Percentiles rank a stretch among this genome's conserved stretches.
Evolutionary conservation across 345 rosid species (phyloP).

Genomic region (Eucalyptus erythrocorys): DNA sequence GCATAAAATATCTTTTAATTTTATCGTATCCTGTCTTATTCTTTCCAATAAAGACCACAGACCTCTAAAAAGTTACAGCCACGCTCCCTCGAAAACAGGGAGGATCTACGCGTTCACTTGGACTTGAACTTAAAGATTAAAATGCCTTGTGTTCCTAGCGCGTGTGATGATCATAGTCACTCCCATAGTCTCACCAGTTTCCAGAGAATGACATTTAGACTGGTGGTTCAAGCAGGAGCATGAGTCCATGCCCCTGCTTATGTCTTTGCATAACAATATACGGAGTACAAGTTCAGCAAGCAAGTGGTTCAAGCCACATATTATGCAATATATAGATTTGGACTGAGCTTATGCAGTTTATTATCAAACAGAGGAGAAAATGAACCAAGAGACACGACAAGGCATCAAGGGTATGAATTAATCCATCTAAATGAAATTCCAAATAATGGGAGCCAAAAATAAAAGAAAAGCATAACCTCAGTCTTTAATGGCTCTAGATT

Average conservation of each 20-base stretch:
- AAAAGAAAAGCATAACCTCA: not conserved
- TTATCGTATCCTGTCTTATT: not conserved
- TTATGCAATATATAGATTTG: not conserved
- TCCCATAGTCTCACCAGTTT: not conserved
- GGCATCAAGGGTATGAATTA: not conserved
- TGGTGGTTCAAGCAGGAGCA: not conserved
- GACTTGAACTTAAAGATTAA: not conserved
- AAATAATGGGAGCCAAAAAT: not conserved
- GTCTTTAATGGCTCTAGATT: not conserved
- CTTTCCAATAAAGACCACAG: not conserved
- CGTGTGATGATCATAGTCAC: not conserved
- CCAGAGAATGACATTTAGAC: not conserved
- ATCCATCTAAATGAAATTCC: not conserved
- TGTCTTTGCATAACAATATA: not conserved
- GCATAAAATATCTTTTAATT: not conserved
- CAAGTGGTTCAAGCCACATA: not conserved
- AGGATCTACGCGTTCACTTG: not conserved
- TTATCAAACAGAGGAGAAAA: not conserved
- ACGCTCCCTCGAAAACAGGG: not conserved
- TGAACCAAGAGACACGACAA: not conserved
- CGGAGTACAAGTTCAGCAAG: not conserved
- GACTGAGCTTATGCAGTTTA: not conserved
- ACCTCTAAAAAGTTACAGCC: not conserved
- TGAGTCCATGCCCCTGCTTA: not conserved
- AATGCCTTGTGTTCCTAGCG: not conserved